These are phyloP conservation scores for Gilbertella persicaria DNA, from an alignment of 371 early-diverging fungal species.

Conservation along the genomic window DNA sequence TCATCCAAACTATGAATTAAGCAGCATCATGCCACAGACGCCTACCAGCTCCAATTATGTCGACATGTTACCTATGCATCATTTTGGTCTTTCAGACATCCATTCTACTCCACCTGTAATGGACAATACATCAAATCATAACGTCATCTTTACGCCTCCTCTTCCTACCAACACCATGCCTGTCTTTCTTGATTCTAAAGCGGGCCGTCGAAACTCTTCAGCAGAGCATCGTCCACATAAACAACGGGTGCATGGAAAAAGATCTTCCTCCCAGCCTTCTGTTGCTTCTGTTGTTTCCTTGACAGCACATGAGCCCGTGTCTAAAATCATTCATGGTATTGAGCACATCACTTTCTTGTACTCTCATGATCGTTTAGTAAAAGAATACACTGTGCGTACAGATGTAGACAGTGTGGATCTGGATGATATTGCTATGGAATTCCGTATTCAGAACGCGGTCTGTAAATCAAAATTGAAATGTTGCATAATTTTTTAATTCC, in stretches of 20 bases:
- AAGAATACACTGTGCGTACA: constrained; percentile 75
- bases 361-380: constrained; percentile 59
- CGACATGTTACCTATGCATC: too few relatives aligned
- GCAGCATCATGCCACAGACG: too few relatives aligned
- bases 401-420: constrained; percentile 71
- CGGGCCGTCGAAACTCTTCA: constrained; percentile 3
- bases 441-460: constrained; percentile 72
- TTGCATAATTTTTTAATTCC: background rate
- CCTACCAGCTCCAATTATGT: too few relatives aligned
- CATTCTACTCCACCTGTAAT: too few relatives aligned
- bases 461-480: constrained; percentile 6
- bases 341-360: constrained; percentile 70
- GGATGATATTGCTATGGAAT: constrained; percentile 62
- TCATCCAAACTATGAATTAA: too few relatives aligned
- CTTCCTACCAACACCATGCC: background rate
- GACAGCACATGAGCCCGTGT: constrained; percentile 53
- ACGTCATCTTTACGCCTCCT: too few relatives aligned
- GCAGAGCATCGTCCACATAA: constrained; percentile 1
- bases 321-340: constrained; percentile 50
- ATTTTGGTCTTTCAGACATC: too few relatives aligned
- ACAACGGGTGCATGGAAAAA: constrained; percentile 17
- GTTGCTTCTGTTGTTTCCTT: constrained; percentile 51
- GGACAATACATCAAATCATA: too few relatives aligned
- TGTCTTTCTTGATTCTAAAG: background rate
- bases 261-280: constrained; percentile 42